phyloP scores from a whole-genome alignment of 106 monocot genomes.

The Dendrobium catenatum region DNA sequence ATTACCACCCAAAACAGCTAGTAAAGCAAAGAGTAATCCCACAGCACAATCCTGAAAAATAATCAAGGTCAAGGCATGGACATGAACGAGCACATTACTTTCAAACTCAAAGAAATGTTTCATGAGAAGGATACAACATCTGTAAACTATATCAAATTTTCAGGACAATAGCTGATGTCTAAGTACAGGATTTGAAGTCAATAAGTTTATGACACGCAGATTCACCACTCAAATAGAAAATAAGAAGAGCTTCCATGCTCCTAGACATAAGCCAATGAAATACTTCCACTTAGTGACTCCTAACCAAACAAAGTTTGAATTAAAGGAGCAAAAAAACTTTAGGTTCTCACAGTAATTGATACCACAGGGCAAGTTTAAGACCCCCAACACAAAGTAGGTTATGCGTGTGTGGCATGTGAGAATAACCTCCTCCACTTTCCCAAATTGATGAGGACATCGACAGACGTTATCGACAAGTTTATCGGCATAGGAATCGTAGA shows the following conservation, averaged over 20 bases:
- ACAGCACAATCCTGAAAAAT: slow-evolving; percentile 96
- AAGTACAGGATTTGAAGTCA: too few species aligned
- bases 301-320: not conserved
- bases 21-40: slow-evolving; percentile 93
- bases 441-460: too few species aligned
- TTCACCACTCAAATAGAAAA: not conserved
- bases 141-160: not conserved
- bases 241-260: not conserved
- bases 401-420: not conserved
- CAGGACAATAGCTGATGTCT: not conserved
- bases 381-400: not conserved
- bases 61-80: not conserved
- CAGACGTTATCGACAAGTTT: too few species aligned
- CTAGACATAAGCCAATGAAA: not conserved
- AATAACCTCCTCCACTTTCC: too few species aligned
- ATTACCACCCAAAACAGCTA: slow-evolving; percentile 82
- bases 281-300: not conserved
- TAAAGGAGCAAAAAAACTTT: not conserved
- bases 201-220: not conserved
- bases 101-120: not conserved
- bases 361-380: not conserved
- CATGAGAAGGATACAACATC: not conserved
- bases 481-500: too few species aligned
- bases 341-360: too few species aligned
- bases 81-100: not conserved